Conservation (phyloP, 495 filamentous ascomycete genomes). For the Penicillium bovifimosum region DNA sequence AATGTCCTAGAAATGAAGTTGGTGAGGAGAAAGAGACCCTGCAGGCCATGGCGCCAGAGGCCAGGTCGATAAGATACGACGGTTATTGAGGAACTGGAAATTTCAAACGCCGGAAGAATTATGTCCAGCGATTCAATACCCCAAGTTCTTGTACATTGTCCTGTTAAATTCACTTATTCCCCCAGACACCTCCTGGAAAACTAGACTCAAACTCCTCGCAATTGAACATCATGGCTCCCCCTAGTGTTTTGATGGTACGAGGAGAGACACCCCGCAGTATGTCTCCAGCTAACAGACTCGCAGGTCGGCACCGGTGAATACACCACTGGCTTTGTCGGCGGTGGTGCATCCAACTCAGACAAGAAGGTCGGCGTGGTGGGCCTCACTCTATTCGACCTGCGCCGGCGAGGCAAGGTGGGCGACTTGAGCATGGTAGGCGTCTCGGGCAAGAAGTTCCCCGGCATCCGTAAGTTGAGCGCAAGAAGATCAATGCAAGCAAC, state of each 20-base stretch:
- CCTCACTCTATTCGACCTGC: constrained; percentile 82
- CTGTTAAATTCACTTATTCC: constrained; percentile 9
- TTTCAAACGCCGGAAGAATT: constrained; percentile 30
- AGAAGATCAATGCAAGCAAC: not conserved
- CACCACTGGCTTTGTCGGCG: constrained; percentile 85
- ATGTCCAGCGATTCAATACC: constrained; percentile 16
- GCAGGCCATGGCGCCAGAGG: not conserved
- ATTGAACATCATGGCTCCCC: constrained; percentile 56
- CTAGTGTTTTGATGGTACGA: constrained; percentile 81
- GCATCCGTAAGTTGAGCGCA: constrained; percentile 61
- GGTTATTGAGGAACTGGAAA: constrained; percentile 26
- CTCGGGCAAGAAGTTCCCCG: constrained; percentile 81
- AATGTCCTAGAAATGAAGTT: not conserved
- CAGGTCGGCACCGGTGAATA: constrained; percentile 91
- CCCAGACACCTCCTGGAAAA: not conserved
- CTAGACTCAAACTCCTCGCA: not conserved
- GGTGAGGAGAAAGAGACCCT: not conserved
- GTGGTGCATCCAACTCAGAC: constrained; percentile 71
- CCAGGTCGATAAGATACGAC: constrained; percentile 18
- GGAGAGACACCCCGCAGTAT: not conserved
- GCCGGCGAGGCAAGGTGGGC: constrained; percentile 81
- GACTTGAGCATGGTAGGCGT: constrained; percentile 86
- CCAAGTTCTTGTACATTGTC: constrained; percentile 7
- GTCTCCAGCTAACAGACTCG: constrained; percentile 9
- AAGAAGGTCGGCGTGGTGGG: constrained; percentile 94